Conservation (phyloP, 1,284 basidiomycete genomes). For the Termitomyces sp. region DNA sequence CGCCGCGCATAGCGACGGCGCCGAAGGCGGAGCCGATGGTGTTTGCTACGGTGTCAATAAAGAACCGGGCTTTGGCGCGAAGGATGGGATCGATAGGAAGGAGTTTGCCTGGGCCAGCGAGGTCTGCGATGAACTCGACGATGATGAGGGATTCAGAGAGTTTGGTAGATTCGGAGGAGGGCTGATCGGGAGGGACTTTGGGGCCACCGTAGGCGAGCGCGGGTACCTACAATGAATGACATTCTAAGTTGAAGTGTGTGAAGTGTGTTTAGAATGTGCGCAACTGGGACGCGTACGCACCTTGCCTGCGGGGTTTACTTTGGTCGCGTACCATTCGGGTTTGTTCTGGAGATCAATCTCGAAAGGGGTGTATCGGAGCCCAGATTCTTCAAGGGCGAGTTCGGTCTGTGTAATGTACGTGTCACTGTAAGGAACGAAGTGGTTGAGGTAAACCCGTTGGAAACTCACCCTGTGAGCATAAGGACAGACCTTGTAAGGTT, state of each 20-base stretch:
- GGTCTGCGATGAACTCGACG: conserved; percentile 58
- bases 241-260: not conserved
- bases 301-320: conserved; percentile 62
- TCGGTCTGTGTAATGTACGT: conserved; percentile 35
- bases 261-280: not conserved
- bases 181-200: conserved; percentile 40
- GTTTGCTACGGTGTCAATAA: conserved; percentile 46
- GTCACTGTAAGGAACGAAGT: not conserved
- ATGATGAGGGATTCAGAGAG: conserved; percentile 59
- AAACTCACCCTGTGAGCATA: conserved; percentile 41
- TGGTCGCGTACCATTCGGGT: conserved; percentile 57
- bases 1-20: conserved; percentile 36
- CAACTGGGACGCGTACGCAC: conserved; percentile 23
- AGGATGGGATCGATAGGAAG: conserved; percentile 49
- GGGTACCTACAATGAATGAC: conserved; percentile 36
- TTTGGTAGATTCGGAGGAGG: conserved; percentile 52
- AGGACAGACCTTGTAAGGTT: conserved; percentile 34
- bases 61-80: conserved; percentile 54
- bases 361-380: conserved; percentile 41
- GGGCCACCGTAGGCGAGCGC: conserved; percentile 57
- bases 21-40: conserved; percentile 35
- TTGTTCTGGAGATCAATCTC: conserved; percentile 58
- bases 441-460: too few relatives aligned
- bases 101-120: conserved; percentile 38
- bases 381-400: conserved; percentile 53